phyloP scores from a whole-genome alignment of 805 yeast genomes.

The Candida fluviatilis region DNA sequence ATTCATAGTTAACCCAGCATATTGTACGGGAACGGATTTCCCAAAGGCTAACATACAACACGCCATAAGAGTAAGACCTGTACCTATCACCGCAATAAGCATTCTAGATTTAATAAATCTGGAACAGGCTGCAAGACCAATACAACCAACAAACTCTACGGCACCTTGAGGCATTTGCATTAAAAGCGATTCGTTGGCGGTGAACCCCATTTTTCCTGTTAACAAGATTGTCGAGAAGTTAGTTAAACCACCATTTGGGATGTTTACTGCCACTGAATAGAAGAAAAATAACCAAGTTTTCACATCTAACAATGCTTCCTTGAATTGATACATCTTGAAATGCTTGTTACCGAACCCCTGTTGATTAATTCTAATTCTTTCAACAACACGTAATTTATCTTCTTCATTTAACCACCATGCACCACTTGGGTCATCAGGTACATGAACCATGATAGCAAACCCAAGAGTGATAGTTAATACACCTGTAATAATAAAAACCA shows the following conservation, averaged over 20 bases:
- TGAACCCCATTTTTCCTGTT: constrained; percentile 20
- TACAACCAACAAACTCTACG: constrained; percentile 39
- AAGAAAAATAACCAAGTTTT: constrained; percentile 32
- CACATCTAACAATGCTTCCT: constrained; percentile 32
- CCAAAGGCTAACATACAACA: constrained; percentile 43
- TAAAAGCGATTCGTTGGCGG: constrained; percentile 33
- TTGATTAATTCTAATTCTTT: constrained; percentile 27
- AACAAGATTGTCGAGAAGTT: constrained; percentile 31
- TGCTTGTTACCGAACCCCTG: constrained; percentile 41
- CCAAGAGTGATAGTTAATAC: constrained; percentile 52
- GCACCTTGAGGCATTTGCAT: constrained; percentile 48
- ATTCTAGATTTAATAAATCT: constrained; percentile 23
- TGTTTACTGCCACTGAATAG: constrained; percentile 20
- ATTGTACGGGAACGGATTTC: constrained; percentile 16
- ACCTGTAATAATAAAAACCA: constrained; percentile 58
- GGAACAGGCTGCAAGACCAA: constrained; percentile 22
- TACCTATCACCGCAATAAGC: constrained; percentile 21
- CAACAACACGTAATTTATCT: constrained; percentile 31
- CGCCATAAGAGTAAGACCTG: constrained; percentile 19
- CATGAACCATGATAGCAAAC: constrained; percentile 39
- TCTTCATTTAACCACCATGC: constrained; percentile 36
- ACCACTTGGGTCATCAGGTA: constrained; percentile 33
- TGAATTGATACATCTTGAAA: constrained; percentile 34
- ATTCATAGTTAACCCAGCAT: constrained; percentile 25
- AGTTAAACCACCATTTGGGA: constrained; percentile 37